Conservation (phyloP, 2,329 filamentous ascomycete genomes). For the Claviceps sorghi region DNA sequence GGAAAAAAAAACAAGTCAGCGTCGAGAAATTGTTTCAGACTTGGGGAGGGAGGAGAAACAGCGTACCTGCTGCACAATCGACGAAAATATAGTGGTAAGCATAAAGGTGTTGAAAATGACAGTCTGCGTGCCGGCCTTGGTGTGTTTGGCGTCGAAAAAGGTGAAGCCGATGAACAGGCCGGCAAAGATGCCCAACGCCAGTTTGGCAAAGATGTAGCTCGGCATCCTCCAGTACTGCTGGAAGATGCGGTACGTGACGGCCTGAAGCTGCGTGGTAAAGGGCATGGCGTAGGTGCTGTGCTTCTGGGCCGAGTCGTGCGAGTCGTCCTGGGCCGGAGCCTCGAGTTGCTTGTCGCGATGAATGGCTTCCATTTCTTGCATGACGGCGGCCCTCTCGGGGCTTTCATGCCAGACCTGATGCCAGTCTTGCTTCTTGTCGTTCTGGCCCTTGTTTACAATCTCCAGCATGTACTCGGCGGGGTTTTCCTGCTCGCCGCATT, state of each 20-base stretch:
- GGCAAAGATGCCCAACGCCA: conserved; percentile 41
- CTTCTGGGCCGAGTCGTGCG: conserved; percentile 11
- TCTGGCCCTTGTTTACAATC: conserved; percentile 27
- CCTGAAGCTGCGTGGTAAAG: conserved; percentile 47
- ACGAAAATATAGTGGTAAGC: conserved; percentile 59
- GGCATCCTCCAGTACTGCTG: conserved; percentile 77
- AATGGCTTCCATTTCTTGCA: conserved; percentile 49
- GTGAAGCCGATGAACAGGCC: conserved; percentile 63
- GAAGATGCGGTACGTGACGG: conserved; percentile 56
- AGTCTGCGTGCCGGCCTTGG: conserved; percentile 57
- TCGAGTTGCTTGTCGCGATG: conserved; percentile 29
- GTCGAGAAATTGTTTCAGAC: neutral
- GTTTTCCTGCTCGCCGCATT: conserved; percentile 48
- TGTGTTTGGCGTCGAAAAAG: conserved; percentile 42
- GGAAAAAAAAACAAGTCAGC: neutral
- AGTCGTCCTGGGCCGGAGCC: conserved; percentile 7
- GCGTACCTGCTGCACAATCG: conserved; percentile 45
- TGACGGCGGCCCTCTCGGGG: conserved; percentile 33
- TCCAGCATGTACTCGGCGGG: conserved; percentile 65
- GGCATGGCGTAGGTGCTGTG: conserved; percentile 65
- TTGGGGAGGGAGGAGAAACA: neutral
- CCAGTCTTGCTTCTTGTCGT: conserved; percentile 41
- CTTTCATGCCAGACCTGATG: conserved; percentile 48
- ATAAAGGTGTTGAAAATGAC: conserved; percentile 64
- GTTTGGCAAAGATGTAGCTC: conserved; percentile 62